A percentile compares a stretch with the other conserved stretches of the same genome.
phyloP scores from a whole-genome alignment of 1,139 yeast species.

The Yamadazyma triangularis region DNA sequence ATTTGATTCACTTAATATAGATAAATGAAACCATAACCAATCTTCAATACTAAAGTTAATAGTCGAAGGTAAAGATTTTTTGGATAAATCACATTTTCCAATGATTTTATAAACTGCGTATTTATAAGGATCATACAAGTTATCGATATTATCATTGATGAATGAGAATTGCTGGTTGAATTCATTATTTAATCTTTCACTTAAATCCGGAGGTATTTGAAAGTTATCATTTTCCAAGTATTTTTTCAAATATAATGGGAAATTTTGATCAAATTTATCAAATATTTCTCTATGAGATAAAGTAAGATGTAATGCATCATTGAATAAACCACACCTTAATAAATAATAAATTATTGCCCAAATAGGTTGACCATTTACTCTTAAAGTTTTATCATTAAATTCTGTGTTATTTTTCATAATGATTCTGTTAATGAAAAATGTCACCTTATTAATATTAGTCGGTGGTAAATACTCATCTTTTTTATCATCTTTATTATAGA shows the following conservation, averaged over 20 bases:
- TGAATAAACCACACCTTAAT: conserved; percentile 74
- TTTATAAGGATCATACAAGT: conserved; percentile 77
- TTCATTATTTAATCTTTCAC: conserved; percentile 70
- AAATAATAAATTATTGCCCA: conserved; percentile 90
- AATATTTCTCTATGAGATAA: conserved; percentile 45
- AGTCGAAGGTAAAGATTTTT: conserved; percentile 66
- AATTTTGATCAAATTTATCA: conserved; percentile 79
- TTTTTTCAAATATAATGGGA: conserved; percentile 74
- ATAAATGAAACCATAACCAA: conserved; percentile 94
- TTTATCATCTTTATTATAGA: conserved; percentile 58
- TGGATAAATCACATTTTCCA: conserved; percentile 83
- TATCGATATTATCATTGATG: conserved; percentile 46
- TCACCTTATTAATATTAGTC: conserved; percentile 65
- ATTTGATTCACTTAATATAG: conserved; percentile 51
- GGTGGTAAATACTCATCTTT: conserved; percentile 52
- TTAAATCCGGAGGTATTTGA: conserved; percentile 58
- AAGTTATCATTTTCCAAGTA: conserved; percentile 57
- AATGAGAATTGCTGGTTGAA: conserved; percentile 82
- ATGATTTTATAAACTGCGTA: conserved; percentile 86
- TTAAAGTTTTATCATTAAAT: conserved; percentile 30
- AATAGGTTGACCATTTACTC: conserved; percentile 76
- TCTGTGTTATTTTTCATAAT: conserved; percentile 32
- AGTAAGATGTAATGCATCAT: conserved; percentile 61
- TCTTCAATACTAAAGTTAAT: conserved; percentile 85
- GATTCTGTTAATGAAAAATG: conserved; percentile 58